These are phyloP conservation scores for Tilletia caries DNA, from an alignment of 1,284 basidiomycete species.

Conservation along the genomic window DNA sequence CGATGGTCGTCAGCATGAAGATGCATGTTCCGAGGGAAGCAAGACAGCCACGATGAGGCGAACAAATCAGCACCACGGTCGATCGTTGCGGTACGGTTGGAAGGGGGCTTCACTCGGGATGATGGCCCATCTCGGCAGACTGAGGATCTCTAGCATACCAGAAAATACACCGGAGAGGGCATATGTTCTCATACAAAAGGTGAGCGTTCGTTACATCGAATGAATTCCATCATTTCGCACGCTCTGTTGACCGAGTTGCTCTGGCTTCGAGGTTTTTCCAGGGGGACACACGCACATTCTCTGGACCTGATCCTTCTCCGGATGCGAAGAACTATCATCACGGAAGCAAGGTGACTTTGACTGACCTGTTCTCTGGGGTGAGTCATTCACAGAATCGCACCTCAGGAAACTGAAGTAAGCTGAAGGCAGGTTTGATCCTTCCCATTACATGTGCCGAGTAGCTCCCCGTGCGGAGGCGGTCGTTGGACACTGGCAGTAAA, in stretches of 20 bases:
- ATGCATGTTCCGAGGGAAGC: too few species aligned
- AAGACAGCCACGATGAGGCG: too few species aligned
- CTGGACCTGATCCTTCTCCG: background rate
- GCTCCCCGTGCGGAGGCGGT: background rate
- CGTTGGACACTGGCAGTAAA: background rate
- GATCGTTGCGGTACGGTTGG: background rate
- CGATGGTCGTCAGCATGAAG: too few species aligned
- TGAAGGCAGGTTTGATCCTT: too few species aligned
- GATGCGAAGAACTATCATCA: background rate
- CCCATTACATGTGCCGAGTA: too few species aligned
- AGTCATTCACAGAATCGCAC: background rate
- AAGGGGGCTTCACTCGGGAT: background rate
- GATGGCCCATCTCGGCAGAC: slow-evolving; percentile 3
- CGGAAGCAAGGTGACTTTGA: background rate
- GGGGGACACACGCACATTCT: background rate
- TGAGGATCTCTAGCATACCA: background rate
- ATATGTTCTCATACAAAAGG: background rate
- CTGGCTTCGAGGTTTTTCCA: background rate
- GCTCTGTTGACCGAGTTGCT: too few species aligned
- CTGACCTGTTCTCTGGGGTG: slow-evolving; percentile 1
- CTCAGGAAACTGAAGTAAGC: too few species aligned
- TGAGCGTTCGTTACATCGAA: background rate
- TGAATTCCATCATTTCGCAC: background rate
- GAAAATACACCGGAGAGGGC: background rate
- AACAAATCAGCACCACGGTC: too few species aligned